Base-by-base conservation (phyloP, 805 yeast genomes). In the Metschnikowia amazonensis region DNA sequence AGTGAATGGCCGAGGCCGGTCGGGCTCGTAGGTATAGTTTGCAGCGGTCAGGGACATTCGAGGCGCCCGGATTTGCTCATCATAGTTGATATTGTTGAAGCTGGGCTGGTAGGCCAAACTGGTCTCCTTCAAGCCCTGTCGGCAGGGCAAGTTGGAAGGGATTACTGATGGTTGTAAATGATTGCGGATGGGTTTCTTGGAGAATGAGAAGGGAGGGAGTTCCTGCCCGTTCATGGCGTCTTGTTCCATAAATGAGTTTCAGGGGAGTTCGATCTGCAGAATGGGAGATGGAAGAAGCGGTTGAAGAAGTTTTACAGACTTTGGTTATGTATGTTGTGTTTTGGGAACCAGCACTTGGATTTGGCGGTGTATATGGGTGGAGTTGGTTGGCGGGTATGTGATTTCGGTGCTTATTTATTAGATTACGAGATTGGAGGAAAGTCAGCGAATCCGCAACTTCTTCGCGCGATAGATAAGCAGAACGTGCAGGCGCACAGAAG, bases 31-130 rank as follows among this genome's bases (percentile, higher is more conserved):
- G 1, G 64, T 63, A 44, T 62, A 63, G 42, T 57, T 60, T 13
- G 42, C 42, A 36, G 56, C 59, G 43, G 58, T 55, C 51, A 51
- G 67, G n/a, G 72, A 66, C 77, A 76, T 74, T 41, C 80, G 58
- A 9, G 82, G 82, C 29, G 80, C 80, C 46, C 82, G 59, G 40
- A 77, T 78, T 53, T 76, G 77, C 48, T 77, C 80, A 51, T 77
- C 78, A 51, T 76, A 77, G 56, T 77, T 70, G 48, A 71, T 52
- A 41, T 53, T 51, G 37, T 53, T 53, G 36, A 47, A 45, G 16
- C 41, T 45, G 24, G 57, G 57, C 45, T 39, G 52, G 34, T 44
- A 42, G 14, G 24, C 41, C 20, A 18, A 11, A 7, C 14, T 14
- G 16, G 43, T 21, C 5, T 39, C 36, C 24, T 30, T 29, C 23